Evolutionary conservation across 805 yeast genomes (phyloP).

Genomic region (Metschnikowia anglica): DNA sequence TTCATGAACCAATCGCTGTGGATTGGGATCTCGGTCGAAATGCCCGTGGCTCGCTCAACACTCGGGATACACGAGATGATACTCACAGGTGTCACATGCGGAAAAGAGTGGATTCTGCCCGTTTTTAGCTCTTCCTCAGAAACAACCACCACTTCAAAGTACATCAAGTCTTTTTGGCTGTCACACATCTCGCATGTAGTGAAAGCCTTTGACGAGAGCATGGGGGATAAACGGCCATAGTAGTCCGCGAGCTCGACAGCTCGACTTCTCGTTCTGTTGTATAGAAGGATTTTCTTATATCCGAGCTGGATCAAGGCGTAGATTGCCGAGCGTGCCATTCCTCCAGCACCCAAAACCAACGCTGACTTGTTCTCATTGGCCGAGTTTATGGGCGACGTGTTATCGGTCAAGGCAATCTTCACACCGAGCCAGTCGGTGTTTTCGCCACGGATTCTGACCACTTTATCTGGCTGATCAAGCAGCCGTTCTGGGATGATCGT

Average conservation of each 20-base stretch:
- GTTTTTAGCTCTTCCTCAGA: conserved; percentile 8
- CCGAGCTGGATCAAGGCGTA: conserved; percentile 20
- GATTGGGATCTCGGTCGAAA: background rate
- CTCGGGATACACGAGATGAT: background rate
- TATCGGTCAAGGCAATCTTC: conserved; percentile 8
- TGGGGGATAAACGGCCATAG: conserved; percentile 9
- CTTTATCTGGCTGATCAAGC: conserved; percentile 12
- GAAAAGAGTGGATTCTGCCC: background rate
- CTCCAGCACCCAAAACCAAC: conserved; percentile 21
- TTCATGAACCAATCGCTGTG: background rate
- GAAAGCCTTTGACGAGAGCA: conserved; percentile 6
- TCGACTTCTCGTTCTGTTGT: conserved; percentile 6
- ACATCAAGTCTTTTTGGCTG: conserved; percentile 4
- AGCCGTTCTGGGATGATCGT: conserved; percentile 14
- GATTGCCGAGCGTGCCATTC: conserved; percentile 20
- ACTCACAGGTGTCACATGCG: background rate
- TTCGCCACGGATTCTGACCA: conserved; percentile 16
- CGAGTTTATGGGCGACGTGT: conserved; percentile 21
- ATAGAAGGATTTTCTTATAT: conserved; percentile 15
- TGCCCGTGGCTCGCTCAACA: background rate
- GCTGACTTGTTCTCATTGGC: conserved; percentile 17
- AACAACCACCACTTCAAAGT: conserved; percentile 8
- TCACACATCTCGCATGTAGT: conserved; percentile 4
- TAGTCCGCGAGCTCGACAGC: background rate
- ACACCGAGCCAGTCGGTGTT: conserved; percentile 24